Evolutionary conservation across 2,329 filamentous ascomycete species (phyloP).

Genomic region (Penicillium sp.): DNA sequence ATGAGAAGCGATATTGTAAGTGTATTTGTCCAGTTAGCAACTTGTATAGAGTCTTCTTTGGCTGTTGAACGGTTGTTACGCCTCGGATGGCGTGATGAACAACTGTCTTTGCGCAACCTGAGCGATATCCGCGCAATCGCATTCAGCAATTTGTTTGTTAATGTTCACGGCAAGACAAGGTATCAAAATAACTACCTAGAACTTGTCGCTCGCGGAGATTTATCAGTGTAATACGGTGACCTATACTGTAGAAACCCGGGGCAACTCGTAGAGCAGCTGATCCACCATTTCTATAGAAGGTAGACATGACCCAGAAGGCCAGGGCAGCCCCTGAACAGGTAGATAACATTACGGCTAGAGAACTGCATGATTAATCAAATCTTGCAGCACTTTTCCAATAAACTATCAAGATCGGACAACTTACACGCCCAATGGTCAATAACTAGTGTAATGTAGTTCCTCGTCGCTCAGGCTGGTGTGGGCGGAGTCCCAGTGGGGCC

Average conservation of each 20-base stretch:
- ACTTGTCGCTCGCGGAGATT: no score
- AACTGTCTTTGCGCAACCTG: slow-evolving; percentile 7
- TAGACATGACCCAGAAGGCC: no score
- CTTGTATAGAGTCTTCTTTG: background rate
- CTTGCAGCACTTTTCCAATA: no score
- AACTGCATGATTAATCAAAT: background rate
- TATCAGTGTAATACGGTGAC: background rate
- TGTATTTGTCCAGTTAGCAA: no score
- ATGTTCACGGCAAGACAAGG: background rate
- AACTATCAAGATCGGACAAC: background rate
- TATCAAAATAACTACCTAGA: background rate
- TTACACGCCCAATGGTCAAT: background rate
- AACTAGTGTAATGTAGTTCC: background rate
- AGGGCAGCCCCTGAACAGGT: no score
- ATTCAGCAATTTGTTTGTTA: background rate
- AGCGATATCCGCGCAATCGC: background rate
- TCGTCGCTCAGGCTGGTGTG: background rate
- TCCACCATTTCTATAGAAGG: no score
- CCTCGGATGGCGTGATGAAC: slow-evolving; percentile 21
- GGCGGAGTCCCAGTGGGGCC: slow-evolving; percentile 5
- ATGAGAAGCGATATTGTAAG: no score
- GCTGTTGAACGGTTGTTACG: background rate
- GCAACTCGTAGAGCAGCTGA: no score
- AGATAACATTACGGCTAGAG: no score
- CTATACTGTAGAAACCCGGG: background rate